Evolutionary conservation across 2,329 filamentous ascomycete genomes (phyloP), one percentile per base, ranked within the genome.

Genomic region (Sporothrix inflata): DNA sequence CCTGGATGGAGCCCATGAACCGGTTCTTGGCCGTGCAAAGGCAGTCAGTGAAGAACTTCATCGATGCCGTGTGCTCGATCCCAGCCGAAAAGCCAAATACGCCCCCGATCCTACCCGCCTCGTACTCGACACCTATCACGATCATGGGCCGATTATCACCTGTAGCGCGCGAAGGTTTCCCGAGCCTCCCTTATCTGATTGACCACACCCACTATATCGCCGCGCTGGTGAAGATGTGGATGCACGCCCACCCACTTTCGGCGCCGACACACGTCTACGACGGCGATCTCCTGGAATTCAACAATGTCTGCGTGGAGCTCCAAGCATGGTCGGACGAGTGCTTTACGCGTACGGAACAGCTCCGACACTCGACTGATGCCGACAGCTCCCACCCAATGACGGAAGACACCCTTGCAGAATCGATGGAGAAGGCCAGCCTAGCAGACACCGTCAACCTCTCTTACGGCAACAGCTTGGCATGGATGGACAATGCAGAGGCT

Each of bases 1-100:
- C 92, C n/a, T 98, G 94, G 94, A 98, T 98, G 94, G 94, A 97
- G 82, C 94, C 94, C 0, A 98, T 98, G 95, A 98, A 98, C 79
- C 88, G 88, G 57, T 98, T 98, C 77, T 84, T 98, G 49, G 87
- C 86, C 9, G 85, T 89, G 1, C 91, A 97, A 78, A 89, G 94
- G 24, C 87, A 91, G 76, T 88, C 92, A 51, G 94, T 98, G 81
- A 97, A 94, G 79, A 88, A 91, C 63, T 98, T 94, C 77, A 91
- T 98, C 73, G 94, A 98, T 79, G 86, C 89, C 40, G 89, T 98
- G 63, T 98, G 95, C 83, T 89, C 91, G 9, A 93, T 98, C 70
- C 91, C 93, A 1, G 88, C 91, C 3, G 91, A 94, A 63, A 87
- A 89, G 66, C 86, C 85, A n/a, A 84, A 86, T 60, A 30, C 60